Evolutionary conservation across 208 protist genomes (phyloP), one percentile per base, ranked within the genome.

Genomic region (Crithidia mellificae): DNA sequence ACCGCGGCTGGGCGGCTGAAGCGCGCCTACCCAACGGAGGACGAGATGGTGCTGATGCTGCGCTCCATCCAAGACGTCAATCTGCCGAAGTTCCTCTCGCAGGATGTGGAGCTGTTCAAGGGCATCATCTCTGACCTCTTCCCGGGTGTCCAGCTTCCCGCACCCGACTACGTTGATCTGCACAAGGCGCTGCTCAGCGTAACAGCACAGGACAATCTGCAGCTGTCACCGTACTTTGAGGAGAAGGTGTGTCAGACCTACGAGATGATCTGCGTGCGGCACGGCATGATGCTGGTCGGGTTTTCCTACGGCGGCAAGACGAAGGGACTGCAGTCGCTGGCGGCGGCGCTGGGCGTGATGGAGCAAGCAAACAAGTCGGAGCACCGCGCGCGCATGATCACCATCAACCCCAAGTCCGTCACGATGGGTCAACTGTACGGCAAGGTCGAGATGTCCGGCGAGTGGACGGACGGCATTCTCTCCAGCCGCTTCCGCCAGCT

Each of bases 241-340:
- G 51, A 87, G 34, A 98, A 98, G 75, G 83, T 95, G 43, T 79
- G 78, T 32, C 87, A 98, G 77, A 92, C 96, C 24, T 97, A 98
- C 65, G 98, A 99, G 81, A 99, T 98, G 94, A 98, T 99, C 58
- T 83, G 90, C 46, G 97, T 99, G 34, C 92, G 98, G 6, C 98
- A 99, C 76, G 97, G 98, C 62, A 94, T 99, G 80, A 99, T 99
- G 98, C 68, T 99, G 29, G 97, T 99, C 14, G 98, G 98, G 20
- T 85, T 82, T 57, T 95, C 97, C 17, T 97, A 90, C 76, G 88
- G 87, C 30, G 97, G 88, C 70, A 98, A 98, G 80, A 97, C 93
- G 27, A 88, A 85, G 55, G 76, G 79, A 11, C 81, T 97, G 65
- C 84, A 95, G 62, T 88, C 84, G n/a, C 86, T 99, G 25, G 81